Conservation (phyloP, 2,329 filamentous ascomycete genomes). For the Mollisiaceae sp. region DNA sequence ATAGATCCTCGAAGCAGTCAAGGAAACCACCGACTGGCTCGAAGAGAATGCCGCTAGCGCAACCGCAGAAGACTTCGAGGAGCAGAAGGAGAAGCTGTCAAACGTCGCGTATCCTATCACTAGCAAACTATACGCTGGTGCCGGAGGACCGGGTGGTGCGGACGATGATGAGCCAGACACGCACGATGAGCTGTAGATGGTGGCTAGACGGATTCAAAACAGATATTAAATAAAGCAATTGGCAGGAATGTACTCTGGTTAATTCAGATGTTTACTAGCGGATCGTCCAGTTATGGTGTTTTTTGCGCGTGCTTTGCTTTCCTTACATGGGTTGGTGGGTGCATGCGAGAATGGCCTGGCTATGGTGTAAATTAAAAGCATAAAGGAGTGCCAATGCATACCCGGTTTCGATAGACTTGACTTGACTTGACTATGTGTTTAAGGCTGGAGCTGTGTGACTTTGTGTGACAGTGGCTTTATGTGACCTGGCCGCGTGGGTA, state of each 20-base stretch:
- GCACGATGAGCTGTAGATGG: slow-evolving; percentile 79
- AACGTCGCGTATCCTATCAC: slow-evolving; percentile 98
- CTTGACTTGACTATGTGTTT: not conserved
- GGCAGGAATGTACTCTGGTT: not conserved
- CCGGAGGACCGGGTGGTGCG: slow-evolving; percentile 66
- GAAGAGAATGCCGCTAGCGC: slow-evolving; percentile 91
- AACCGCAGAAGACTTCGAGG: slow-evolving; percentile 92
- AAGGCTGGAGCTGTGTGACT: no score
- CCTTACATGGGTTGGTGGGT: not conserved
- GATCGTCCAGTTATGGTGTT: not conserved
- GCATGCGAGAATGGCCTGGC: not conserved
- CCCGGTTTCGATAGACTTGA: slow-evolving; percentile 18
- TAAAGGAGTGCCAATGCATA: slow-evolving; percentile 18
- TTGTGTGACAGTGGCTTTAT: no score
- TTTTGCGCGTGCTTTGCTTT: not conserved
- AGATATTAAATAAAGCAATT: not conserved
- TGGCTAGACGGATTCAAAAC: not conserved
- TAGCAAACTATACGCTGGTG: slow-evolving; percentile 86
- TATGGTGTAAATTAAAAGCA: slow-evolving; percentile 12
- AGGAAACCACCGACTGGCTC: slow-evolving; percentile 96
- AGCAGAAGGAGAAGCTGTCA: slow-evolving; percentile 99
- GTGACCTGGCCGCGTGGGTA: no score
- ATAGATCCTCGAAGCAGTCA: slow-evolving; percentile 88
- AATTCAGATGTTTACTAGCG: not conserved
- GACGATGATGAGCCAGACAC: slow-evolving; percentile 72